Percentiles rank a stretch among this genome's conserved stretches.
Evolutionary conservation across 768 basidiomycete genomes (phyloP).

Genomic region (Boletus rubropictus): DNA sequence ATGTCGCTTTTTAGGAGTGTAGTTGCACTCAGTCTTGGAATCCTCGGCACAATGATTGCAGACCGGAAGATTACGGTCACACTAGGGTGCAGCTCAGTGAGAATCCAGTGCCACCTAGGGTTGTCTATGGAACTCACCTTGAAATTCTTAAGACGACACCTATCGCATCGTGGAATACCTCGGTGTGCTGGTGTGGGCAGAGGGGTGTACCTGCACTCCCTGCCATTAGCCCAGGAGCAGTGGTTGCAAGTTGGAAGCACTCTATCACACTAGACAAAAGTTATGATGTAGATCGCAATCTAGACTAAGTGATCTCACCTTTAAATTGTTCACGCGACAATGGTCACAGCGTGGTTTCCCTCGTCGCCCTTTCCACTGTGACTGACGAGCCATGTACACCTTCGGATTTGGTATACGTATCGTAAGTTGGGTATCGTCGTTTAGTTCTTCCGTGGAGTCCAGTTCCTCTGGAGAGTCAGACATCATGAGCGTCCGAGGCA

Average conservation of each 20-base stretch:
- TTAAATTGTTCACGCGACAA: conserved; percentile 66
- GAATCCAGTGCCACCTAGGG: neutral
- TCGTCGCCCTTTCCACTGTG: conserved; percentile 69
- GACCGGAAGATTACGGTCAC: conserved; percentile 65
- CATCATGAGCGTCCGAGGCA: conserved; percentile 20
- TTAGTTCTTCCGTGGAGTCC: conserved; percentile 35
- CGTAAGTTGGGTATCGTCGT: conserved; percentile 50
- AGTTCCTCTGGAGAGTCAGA: conserved; percentile 35
- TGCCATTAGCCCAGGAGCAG: conserved; percentile 58
- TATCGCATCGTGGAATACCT: conserved; percentile 69
- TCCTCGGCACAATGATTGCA: conserved; percentile 60
- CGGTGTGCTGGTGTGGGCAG: conserved; percentile 70
- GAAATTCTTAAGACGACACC: conserved; percentile 59
- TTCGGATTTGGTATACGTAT: conserved; percentile 65
- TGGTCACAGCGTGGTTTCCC: conserved; percentile 73
- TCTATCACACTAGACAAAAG: conserved; percentile 53
- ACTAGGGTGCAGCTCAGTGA: conserved; percentile 35
- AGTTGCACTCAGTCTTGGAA: conserved; percentile 56
- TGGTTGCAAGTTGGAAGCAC: conserved; percentile 68
- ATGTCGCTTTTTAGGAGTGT: conserved; percentile 66
- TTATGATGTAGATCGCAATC: conserved; percentile 10
- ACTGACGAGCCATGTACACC: conserved; percentile 62
- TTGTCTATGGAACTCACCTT: conserved; percentile 42
- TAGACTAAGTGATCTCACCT: conserved; percentile 39
- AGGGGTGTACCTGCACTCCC: conserved; percentile 68